Conservation (phyloP, 2,329 filamentous ascomycete genomes). For the Anisogramma anomala region DNA sequence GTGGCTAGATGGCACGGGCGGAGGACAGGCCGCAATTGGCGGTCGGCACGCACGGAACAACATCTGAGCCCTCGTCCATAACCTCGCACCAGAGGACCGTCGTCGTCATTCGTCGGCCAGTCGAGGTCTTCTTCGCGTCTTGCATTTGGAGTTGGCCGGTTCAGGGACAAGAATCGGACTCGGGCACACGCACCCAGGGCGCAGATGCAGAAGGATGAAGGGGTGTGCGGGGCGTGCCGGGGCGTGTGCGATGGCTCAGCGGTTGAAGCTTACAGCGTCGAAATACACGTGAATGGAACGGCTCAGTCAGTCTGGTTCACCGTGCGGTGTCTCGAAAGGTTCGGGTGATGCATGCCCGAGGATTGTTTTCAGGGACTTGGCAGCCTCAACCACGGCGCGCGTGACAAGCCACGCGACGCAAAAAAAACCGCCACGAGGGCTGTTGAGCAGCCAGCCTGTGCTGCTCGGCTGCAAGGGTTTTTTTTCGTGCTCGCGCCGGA, state of each 20-base stretch:
- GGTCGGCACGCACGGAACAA: conserved; percentile 12
- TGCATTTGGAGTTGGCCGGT: conserved; percentile 15
- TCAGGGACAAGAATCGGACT: conserved; percentile 10
- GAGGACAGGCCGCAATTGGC: conserved; percentile 5
- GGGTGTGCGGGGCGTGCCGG: conserved; percentile 1
- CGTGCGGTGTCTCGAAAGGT: too few species aligned
- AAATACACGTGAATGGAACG: conserved; percentile 14
- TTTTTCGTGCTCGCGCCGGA: too few species aligned
- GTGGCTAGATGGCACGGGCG: conserved; percentile 3
- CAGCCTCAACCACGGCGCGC: too few species aligned
- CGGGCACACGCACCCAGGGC: conserved; percentile 10
- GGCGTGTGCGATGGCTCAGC: conserved; percentile 11
- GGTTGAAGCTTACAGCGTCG: conserved; percentile 10
- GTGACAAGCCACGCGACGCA: too few species aligned
- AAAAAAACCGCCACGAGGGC: too few species aligned
- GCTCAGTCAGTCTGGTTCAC: background rate
- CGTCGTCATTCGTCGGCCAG: conserved; percentile 5
- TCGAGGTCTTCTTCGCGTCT: conserved; percentile 12
- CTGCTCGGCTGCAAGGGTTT: background rate
- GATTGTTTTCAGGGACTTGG: too few species aligned
- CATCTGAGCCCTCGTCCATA: conserved; percentile 5
- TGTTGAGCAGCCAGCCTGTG: too few species aligned
- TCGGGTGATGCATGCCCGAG: too few species aligned
- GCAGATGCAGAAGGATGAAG: conserved; percentile 4
- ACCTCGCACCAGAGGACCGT: conserved; percentile 8